Evolutionary conservation across 768 basidiomycete species (phyloP).

Genomic region (Antrodiella citrinella): DNA sequence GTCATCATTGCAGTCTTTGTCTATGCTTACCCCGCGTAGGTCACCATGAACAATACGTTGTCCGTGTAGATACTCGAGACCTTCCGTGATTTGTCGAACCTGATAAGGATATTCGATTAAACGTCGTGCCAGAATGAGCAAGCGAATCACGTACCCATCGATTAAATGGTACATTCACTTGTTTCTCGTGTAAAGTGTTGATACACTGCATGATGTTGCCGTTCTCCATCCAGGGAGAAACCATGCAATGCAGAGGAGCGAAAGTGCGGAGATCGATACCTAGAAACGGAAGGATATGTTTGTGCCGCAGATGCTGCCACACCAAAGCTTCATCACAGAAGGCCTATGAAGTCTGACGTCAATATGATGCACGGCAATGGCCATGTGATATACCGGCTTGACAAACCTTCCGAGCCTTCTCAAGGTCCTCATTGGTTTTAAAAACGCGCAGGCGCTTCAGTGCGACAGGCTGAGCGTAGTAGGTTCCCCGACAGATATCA

Average conservation of each 20-base stretch:
- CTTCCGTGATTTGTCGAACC: conserved; percentile 5
- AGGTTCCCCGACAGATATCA: background rate
- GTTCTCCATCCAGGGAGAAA: conserved; percentile 3
- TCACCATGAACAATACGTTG: conserved; percentile 8
- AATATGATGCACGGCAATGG: background rate
- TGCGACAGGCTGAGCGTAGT: background rate
- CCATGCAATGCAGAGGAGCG: background rate
- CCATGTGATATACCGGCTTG: background rate
- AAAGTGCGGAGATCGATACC: background rate
- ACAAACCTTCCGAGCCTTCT: background rate
- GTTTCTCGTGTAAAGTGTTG: background rate
- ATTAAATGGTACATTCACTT: background rate
- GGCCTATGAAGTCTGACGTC: background rate
- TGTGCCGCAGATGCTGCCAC: background rate
- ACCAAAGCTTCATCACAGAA: background rate
- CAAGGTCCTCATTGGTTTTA: background rate
- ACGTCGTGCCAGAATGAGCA: background rate
- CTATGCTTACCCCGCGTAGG: conserved; percentile 5
- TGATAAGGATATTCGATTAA: background rate
- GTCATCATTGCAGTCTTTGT: no score
- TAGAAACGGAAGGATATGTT: background rate
- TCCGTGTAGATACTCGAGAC: conserved; percentile 4
- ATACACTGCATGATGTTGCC: conserved; percentile 2
- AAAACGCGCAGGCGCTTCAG: conserved; percentile 1
- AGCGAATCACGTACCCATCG: background rate